Evolutionary conservation across 1,139 yeast species (phyloP).

Genomic region (Zhuliangozyma blackwelliae): DNA sequence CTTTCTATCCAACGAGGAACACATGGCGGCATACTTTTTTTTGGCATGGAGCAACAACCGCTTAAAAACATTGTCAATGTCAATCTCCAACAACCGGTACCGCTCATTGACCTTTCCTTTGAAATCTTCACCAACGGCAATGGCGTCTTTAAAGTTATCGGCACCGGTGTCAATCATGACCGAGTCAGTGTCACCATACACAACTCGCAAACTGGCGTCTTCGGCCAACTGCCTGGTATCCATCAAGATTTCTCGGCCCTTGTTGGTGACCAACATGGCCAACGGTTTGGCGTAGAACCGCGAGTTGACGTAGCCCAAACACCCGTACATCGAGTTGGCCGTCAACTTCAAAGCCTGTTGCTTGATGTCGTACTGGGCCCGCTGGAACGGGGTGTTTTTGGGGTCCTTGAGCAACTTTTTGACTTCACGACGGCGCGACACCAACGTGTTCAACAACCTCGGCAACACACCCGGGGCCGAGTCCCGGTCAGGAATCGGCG

Average conservation of each 20-base stretch:
- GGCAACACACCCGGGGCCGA: constrained; percentile 81
- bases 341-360: constrained; percentile 95
- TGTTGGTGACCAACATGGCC: constrained; percentile 92
- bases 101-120: constrained; percentile 84
- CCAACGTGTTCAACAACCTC: constrained; percentile 73
- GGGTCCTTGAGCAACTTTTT: constrained; percentile 81
- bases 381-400: constrained; percentile 55
- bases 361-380: constrained; percentile 84
- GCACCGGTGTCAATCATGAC: constrained; percentile 96
- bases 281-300: constrained; percentile 94
- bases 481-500: constrained; percentile 62
- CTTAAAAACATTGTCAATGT: constrained; percentile 89
- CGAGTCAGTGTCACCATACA: constrained; percentile 98
- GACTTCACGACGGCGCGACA: constrained; percentile 88
- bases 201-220: constrained; percentile 73
- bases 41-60: constrained; percentile 87
- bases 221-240: constrained; percentile 93
- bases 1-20: constrained; percentile 43
- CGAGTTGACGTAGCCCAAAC: constrained; percentile 88
- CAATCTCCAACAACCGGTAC: constrained; percentile 84
- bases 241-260: constrained; percentile 93
- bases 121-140: constrained; percentile 79
- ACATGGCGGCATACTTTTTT: constrained; percentile 96
- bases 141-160: constrained; percentile 64
- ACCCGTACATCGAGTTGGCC: constrained; percentile 99